These are phyloP conservation scores for Dryas drummondii DNA, from an alignment of 306 rosid species.

Conservation along the genomic window DNA sequence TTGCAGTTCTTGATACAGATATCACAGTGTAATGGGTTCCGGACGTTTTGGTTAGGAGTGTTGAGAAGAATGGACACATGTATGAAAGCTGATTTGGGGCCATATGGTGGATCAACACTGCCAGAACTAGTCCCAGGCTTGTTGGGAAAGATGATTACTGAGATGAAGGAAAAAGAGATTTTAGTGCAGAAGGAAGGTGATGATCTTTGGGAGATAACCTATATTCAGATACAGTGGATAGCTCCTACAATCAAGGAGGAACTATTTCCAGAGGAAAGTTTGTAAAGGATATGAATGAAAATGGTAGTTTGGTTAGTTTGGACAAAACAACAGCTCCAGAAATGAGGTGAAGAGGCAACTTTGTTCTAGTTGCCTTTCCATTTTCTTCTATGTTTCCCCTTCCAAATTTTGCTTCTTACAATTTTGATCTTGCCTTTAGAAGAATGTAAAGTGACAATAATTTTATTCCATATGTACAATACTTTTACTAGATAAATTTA, in stretches of 20 bases:
- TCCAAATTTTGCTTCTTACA: not conserved
- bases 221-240: conserved; percentile 90
- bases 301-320: no score
- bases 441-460: not conserved
- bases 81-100: conserved; percentile 84
- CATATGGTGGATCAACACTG: conserved; percentile 56
- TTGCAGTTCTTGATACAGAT: conserved; percentile 60
- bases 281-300: not conserved
- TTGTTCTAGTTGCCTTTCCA: not conserved
- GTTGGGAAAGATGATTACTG: conserved; percentile 63
- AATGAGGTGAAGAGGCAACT: no score
- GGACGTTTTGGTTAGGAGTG: conserved; percentile 83
- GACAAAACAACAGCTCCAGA: no score
- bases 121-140: conserved; percentile 56
- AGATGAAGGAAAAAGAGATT: conserved; percentile 66
- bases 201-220: conserved; percentile 81
- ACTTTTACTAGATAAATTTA: not conserved
- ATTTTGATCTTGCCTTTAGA: not conserved
- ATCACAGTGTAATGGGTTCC: conserved; percentile 50
- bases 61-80: conserved; percentile 94
- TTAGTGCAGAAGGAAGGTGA: conserved; percentile 59
- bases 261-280: conserved; percentile 54
- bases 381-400: not conserved
- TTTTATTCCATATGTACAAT: not conserved
- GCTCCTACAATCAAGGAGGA: conserved; percentile 81